Percentiles rank a stretch among this genome's conserved stretches.
Conservation (phyloP, 139 green algal species). For the Coelastrella sp. region DNA sequence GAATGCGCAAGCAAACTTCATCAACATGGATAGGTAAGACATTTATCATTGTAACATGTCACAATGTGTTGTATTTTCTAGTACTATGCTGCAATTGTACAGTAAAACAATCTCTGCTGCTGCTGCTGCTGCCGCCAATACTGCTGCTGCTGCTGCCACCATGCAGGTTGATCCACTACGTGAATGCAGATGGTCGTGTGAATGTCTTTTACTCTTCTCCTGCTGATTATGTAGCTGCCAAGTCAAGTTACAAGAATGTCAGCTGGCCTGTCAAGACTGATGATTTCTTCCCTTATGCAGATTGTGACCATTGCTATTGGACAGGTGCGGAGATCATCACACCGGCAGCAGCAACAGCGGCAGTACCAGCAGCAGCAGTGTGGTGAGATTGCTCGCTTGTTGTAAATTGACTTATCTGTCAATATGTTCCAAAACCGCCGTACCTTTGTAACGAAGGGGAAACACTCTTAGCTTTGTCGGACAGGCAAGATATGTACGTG, state of each 20-base stretch:
- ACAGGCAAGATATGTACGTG: too few species aligned
- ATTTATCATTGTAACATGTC: too few species aligned
- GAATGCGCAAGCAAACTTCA: constrained; percentile 78
- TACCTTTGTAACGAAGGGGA: too few species aligned
- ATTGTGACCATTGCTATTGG: constrained; percentile 87
- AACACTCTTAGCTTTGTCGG: too few species aligned
- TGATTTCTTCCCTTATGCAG: constrained; percentile 95
- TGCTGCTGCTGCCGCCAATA: neutral
- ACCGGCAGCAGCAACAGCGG: neutral
- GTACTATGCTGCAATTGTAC: too few species aligned
- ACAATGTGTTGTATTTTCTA: neutral
- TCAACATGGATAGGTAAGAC: constrained; percentile 91
- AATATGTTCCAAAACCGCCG: too few species aligned
- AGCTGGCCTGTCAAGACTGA: constrained; percentile 80
- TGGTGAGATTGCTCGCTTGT: too few species aligned
- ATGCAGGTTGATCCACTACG: constrained; percentile 36
- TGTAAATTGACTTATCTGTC: too few species aligned
- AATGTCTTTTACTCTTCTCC: constrained; percentile 92
- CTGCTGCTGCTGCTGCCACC: neutral
- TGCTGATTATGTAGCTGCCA: constrained; percentile 76
- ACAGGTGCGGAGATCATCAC: constrained; percentile 65
- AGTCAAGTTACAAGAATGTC: constrained; percentile 63
- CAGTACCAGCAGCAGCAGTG: neutral
- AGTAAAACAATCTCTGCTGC: constrained; percentile 16
- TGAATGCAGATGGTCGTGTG: constrained; percentile 73